These are phyloP conservation scores for Globisporangium polare DNA, from an alignment of 352 stramenopile genomes.

Conservation along the genomic window DNA sequence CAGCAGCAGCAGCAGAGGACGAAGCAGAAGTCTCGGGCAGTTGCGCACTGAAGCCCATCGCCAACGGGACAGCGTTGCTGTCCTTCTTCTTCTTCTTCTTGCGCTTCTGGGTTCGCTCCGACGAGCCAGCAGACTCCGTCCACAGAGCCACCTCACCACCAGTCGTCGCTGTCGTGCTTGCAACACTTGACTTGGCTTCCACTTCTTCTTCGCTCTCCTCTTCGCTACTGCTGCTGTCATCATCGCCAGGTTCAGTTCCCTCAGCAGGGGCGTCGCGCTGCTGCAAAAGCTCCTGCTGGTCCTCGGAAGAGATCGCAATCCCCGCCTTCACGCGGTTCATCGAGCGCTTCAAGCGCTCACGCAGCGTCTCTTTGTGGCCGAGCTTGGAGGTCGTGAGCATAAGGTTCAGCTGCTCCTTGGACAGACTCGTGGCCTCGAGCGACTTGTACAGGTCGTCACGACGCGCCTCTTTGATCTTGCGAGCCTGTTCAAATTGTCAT, in stretches of 20 bases:
- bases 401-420: constrained; percentile 60
- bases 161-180: neutral
- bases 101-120: constrained; percentile 2
- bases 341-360: constrained; percentile 71
- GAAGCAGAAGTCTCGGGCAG: neutral
- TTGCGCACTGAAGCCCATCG: constrained; percentile 5
- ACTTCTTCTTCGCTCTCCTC: constrained; percentile 17
- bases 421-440: constrained; percentile 52
- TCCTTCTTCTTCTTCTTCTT: constrained; percentile 19
- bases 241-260: constrained; percentile 18
- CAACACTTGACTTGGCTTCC: neutral
- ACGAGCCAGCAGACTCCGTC: neutral
- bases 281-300: constrained; percentile 58
- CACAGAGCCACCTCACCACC: neutral
- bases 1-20: neutral
- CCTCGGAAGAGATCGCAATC: constrained; percentile 43
- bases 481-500: constrained; percentile 21
- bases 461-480: constrained; percentile 75
- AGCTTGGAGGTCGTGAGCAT: constrained; percentile 76
- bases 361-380: constrained; percentile 79
- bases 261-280: constrained; percentile 20
- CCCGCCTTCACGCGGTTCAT: constrained; percentile 77
- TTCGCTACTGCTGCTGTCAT: constrained; percentile 14
- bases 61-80: constrained; percentile 9
- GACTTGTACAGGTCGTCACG: constrained; percentile 81